Conservation (phyloP, 768 basidiomycete genomes). For the Phlebiopsis flavidoalba region DNA sequence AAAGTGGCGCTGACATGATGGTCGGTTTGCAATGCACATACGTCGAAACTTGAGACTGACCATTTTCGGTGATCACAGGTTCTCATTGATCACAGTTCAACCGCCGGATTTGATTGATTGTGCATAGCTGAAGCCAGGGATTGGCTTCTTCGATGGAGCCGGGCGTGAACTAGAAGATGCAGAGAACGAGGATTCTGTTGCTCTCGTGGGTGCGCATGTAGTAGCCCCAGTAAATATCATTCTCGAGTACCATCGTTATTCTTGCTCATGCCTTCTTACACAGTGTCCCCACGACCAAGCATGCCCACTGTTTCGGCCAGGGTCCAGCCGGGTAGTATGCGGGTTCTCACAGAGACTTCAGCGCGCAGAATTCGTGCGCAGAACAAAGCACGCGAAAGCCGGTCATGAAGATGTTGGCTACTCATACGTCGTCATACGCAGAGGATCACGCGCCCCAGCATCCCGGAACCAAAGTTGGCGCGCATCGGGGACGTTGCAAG, state of each 20-base stretch:
- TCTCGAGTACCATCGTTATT: neutral
- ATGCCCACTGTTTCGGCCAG: slow-evolving; percentile 72
- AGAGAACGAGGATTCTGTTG: slow-evolving; percentile 28
- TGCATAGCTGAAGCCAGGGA: slow-evolving; percentile 75
- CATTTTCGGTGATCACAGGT: slow-evolving; percentile 38
- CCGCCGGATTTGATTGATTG: slow-evolving; percentile 72
- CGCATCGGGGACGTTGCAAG: slow-evolving; percentile 50
- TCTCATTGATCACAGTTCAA: slow-evolving; percentile 80
- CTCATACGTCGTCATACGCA: slow-evolving; percentile 84
- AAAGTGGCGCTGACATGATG: slow-evolving; percentile 81
- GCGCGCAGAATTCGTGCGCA: slow-evolving; percentile 77
- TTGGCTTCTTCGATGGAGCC: slow-evolving; percentile 60
- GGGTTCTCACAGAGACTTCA: slow-evolving; percentile 87
- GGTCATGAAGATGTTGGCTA: slow-evolving; percentile 88
- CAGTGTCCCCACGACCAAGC: slow-evolving; percentile 88
- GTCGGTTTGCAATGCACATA: slow-evolving; percentile 33
- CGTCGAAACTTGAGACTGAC: neutral
- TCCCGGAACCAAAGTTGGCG: slow-evolving; percentile 34
- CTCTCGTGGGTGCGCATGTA: slow-evolving; percentile 68
- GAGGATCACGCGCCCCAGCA: slow-evolving; percentile 63
- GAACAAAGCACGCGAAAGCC: slow-evolving; percentile 78
- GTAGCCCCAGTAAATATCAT: slow-evolving; percentile 64
- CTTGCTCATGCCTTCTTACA: slow-evolving; percentile 1
- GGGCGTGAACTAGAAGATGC: slow-evolving; percentile 51
- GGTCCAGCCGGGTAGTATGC: slow-evolving; percentile 54